Conservation (phyloP, 2,329 filamentous ascomycete species). For the Biscogniauxia sp. region DNA sequence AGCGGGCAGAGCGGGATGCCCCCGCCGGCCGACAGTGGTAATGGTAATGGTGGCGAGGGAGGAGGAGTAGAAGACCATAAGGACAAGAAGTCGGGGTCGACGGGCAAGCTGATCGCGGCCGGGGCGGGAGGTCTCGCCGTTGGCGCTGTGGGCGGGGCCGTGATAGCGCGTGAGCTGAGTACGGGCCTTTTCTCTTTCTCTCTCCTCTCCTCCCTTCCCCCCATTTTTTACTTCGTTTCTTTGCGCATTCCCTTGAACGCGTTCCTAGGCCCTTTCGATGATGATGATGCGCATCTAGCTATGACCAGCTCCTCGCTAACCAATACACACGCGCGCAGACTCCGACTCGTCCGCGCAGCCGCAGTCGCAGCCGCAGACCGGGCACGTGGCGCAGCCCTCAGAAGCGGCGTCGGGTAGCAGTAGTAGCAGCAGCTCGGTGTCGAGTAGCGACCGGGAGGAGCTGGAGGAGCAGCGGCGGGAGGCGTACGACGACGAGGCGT, state of each 20-base stretch:
- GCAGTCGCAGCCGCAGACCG: slow-evolving; percentile 6
- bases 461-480: slow-evolving; percentile 24
- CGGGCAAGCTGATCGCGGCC: slow-evolving; percentile 49
- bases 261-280: too few species aligned
- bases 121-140: slow-evolving; percentile 55
- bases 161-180: slow-evolving; percentile 55
- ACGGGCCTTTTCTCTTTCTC: slow-evolving; percentile 25
- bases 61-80: slow-evolving; percentile 22
- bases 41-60: slow-evolving; percentile 1
- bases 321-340: too few species aligned
- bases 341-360: slow-evolving; percentile 17
- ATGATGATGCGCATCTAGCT: too few species aligned
- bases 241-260: too few species aligned
- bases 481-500: slow-evolving; percentile 41
- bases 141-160: slow-evolving; percentile 52
- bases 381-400: slow-evolving; percentile 8
- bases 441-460: slow-evolving; percentile 8
- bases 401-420: too few species aligned
- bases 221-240: too few species aligned
- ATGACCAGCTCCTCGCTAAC: too few species aligned
- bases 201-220: too few species aligned
- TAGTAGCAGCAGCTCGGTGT: slow-evolving; percentile 7
- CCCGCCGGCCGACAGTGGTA: not conserved
- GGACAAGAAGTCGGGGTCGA: slow-evolving; percentile 39
- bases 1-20: slow-evolving; percentile 9